Base-by-base conservation (phyloP, 1,284 basidiomycete genomes). In the Ceratobasidium papillatum region DNA sequence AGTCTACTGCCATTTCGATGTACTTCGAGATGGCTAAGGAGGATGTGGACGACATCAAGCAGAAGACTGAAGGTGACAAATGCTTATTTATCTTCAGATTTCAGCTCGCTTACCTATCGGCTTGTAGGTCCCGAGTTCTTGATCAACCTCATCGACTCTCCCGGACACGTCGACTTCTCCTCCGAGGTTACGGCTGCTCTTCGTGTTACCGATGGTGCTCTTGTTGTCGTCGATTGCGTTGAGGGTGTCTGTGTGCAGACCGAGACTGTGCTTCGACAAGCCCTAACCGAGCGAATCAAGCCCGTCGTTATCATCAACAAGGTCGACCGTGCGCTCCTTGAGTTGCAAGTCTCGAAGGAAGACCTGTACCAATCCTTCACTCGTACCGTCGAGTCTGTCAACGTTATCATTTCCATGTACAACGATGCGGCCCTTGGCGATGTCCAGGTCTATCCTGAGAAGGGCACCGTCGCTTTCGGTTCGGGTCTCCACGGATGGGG, bases 161-260 rank as follows among this genome's bases (percentile, higher is more conserved):
- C 98, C 78, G 97, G 98, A 83, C 97, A 99, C 90, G 97, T 99
- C 83, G 97, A 99, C 85, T 99, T 99, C 89, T 99, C 98, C 66
- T 99, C 98, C 71, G 98, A 99, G 85, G 98, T 99, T 80, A 99
- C 98, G 14, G 98, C 98, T 78, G 98, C 98, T 79, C 95, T 99
- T 83, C 98, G 98, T 88, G 98, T 99, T 82, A 99, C 98, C 78
- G 98, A 99, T 80, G 98, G 95, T 87, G 95, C 95, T 76, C 91
- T 99, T 79, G 96, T 99, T 81, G 98, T 99, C 83, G 98, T 99
- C 82, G 98, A 99, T 86, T 98, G 95, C 86, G 93, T 99, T 82
- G 98, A 99, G 84, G 98, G 98, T 89, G 98, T 99, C 82, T 99
- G 98, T 85, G 98, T 99, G 73, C 98, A 99, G 87, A 99, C 98